Base-by-base conservation (phyloP, 441 rosid species). In the Gossypium gossypioides region DNA sequence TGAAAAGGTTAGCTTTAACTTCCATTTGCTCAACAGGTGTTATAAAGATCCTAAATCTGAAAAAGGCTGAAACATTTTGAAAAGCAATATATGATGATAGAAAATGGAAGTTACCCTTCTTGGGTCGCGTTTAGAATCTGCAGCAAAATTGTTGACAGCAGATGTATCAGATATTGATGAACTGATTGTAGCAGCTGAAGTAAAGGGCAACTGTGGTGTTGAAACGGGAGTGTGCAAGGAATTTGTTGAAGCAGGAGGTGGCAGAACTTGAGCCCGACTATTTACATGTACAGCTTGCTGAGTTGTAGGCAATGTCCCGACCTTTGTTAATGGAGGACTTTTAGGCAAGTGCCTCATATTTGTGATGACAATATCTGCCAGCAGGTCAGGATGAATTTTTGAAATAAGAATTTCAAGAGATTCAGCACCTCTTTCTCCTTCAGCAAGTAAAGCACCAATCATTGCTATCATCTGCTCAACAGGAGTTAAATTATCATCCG, bases 361-460 rank as follows among this genome's bases (percentile, higher is more conserved):
- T 76, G 91, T 79, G 75, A 96, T 87, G 68, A 96, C 99, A 81
- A 96, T 96, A 84, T 96, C 99, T 57, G 99, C 98, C 76, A 96
- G 85, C 83, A 96, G 83, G 80, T 96, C 99, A 79, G 99, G 60
- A 56, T 56, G 60, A 56, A 56, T 87, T 81, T 87, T 87, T 68
- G 96, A 87, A 82, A 96, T 84, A 65, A 96, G 97, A 83, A 96
- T 80, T 81, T 87, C 96, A 76, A 96, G 94, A 54, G 99, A 96
- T 82, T 93, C 95, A 59, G 97, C 97, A 22, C 99, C 99, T 78
- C 97, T 87, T 82, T 96, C 98, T 59, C 99, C 99, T 88, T 93
- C 99, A 24, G 97, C 99, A 76, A 96, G 99, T 84, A 96, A 84
- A 73, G 97, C 99, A 81, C 98, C 98, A 82, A 96, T 93, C 95